phyloP scores from a whole-genome alignment of 2,329 filamentous ascomycete genomes.

The Apiospora pterosperma region DNA sequence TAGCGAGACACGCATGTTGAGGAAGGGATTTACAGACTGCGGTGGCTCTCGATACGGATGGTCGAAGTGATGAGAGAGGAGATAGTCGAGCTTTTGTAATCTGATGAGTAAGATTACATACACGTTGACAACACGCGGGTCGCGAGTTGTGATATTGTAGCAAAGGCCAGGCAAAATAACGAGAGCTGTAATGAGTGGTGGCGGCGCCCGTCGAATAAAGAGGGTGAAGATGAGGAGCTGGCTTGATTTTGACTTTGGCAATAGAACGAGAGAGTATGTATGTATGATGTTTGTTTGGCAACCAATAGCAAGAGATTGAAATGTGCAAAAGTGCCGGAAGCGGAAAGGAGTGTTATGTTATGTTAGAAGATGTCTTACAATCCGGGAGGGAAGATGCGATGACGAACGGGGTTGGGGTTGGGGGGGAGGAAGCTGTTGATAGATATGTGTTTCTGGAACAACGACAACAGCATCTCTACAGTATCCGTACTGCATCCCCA shows the following conservation, averaged over 20 bases:
- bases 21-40: neutral
- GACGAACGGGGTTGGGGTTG: neutral
- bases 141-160: neutral
- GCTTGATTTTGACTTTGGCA: neutral
- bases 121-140: neutral
- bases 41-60: neutral
- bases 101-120: neutral
- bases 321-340: neutral
- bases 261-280: neutral
- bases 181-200: neutral
- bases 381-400: neutral
- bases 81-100: neutral
- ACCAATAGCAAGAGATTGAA: neutral
- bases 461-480: neutral
- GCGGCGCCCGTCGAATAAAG: neutral
- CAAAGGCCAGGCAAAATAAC: neutral
- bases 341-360: neutral
- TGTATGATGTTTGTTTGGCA: neutral
- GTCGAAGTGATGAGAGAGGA: neutral
- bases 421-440: constrained; percentile 1
- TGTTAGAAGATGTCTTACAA: neutral
- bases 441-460: neutral
- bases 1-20: neutral
- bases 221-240: neutral
- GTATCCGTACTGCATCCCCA: neutral